Evolutionary conservation across 495 filamentous ascomycete species (phyloP).

Genomic region (Niebla homalea): DNA sequence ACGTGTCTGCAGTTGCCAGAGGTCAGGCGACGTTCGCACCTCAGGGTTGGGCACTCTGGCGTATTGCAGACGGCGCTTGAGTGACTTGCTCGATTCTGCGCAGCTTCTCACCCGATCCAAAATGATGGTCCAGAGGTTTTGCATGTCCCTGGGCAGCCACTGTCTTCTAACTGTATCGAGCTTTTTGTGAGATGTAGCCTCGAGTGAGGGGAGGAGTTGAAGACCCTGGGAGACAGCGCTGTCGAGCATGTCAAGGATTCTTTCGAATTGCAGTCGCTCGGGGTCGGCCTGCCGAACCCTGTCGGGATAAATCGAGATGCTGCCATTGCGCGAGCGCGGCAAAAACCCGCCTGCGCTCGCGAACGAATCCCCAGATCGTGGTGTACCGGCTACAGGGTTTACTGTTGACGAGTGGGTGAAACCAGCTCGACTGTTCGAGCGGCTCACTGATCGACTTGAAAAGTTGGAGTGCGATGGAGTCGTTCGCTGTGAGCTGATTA

Average conservation of each 20-base stretch:
- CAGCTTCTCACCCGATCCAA: constrained; percentile 51
- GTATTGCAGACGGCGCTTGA: constrained; percentile 57
- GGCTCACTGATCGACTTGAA: constrained; percentile 24
- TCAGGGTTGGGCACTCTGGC: constrained; percentile 74
- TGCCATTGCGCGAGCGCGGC: constrained; percentile 20
- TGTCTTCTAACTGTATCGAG: constrained; percentile 34
- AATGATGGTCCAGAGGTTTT: constrained; percentile 54
- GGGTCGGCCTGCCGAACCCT: constrained; percentile 5
- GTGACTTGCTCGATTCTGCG: constrained; percentile 48
- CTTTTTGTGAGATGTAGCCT: constrained; percentile 43
- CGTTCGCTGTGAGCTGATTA: constrained; percentile 3
- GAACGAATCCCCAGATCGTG: constrained; percentile 71
- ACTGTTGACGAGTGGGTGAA: constrained; percentile 33
- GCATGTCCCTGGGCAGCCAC: constrained; percentile 36
- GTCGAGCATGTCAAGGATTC: constrained; percentile 59
- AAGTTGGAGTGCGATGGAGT: constrained; percentile 13
- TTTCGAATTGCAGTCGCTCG: constrained; percentile 44
- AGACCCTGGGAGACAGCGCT: constrained; percentile 53
- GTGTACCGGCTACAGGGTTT: constrained; percentile 44
- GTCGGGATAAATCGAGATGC: constrained; percentile 21
- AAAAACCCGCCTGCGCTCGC: constrained; percentile 30
- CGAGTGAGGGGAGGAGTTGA: constrained; percentile 50
- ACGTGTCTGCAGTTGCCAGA: constrained; percentile 68
- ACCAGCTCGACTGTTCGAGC: constrained; percentile 36
- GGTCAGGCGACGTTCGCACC: constrained; percentile 58